phyloP scores from a whole-genome alignment of 2,329 filamentous ascomycete species.

The Fusarium sp. region DNA sequence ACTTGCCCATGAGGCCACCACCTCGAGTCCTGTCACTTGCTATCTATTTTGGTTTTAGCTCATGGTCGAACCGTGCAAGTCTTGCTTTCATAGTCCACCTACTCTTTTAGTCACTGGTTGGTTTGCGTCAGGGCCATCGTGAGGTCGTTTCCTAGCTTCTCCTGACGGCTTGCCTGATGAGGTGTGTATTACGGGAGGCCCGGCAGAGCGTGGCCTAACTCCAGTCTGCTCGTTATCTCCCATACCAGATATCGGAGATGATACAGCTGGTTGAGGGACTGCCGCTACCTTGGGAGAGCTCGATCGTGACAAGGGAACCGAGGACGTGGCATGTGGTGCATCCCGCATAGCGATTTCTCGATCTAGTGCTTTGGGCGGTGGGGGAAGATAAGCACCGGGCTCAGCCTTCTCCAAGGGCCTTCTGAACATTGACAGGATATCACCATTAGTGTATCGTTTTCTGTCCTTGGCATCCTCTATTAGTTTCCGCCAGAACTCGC shows the following conservation, averaged over 20 bases:
- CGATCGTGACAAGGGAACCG: constrained; percentile 28
- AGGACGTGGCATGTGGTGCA: constrained; percentile 24
- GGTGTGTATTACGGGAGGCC: constrained; percentile 58
- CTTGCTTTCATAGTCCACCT: constrained; percentile 44
- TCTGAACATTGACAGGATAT: constrained; percentile 64
- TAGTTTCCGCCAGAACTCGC: constrained; percentile 89
- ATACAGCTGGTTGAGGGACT: constrained; percentile 6
- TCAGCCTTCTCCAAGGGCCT: constrained; percentile 57
- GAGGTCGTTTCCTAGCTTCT: constrained; percentile 58
- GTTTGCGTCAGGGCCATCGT: constrained; percentile 53
- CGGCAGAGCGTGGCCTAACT: constrained; percentile 45
- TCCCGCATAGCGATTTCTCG: constrained; percentile 40
- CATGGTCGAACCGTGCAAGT: neutral
- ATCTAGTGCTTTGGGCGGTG: constrained; percentile 19
- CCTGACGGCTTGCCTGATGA: constrained; percentile 41
- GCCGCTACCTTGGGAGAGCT: constrained; percentile 20
- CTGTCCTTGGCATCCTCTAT: constrained; percentile 84
- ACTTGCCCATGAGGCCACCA: constrained; percentile 54
- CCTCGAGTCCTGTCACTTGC: constrained; percentile 50
- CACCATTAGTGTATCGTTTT: constrained; percentile 79
- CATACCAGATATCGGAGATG: constrained; percentile 38
- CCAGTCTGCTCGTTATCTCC: constrained; percentile 27
- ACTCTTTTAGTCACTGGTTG: constrained; percentile 58
- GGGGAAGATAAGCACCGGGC: constrained; percentile 40
- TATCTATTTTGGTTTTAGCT: constrained; percentile 49